These are phyloP conservation scores for Pythium periplocum DNA, from an alignment of 352 stramenopile genomes.

Conservation along the genomic window DNA sequence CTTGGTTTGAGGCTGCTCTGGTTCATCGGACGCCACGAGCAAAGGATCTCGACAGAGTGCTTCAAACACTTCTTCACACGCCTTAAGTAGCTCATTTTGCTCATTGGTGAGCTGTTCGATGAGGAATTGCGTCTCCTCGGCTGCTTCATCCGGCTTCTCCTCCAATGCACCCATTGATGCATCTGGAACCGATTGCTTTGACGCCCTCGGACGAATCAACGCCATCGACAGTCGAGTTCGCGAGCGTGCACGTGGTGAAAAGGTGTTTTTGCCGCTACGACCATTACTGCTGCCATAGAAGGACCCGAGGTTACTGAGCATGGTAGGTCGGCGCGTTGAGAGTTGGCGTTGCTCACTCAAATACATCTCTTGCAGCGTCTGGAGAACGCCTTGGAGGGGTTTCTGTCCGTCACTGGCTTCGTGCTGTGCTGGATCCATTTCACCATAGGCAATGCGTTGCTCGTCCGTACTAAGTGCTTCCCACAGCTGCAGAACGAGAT, in stretches of 20 bases:
- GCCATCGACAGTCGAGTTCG: too few species aligned
- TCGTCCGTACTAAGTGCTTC: constrained; percentile 52
- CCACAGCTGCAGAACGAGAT: constrained; percentile 41
- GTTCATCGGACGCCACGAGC: not conserved
- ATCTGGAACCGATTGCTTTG: constrained; percentile 30
- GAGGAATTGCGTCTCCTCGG: constrained; percentile 7
- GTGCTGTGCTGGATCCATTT: constrained; percentile 14
- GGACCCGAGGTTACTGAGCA: constrained; percentile 2
- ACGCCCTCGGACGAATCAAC: too few species aligned
- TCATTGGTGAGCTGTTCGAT: constrained; percentile 17
- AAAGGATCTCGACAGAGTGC: constrained; percentile 42
- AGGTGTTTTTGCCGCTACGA: too few species aligned
- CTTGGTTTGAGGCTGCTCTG: not conserved
- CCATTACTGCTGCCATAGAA: too few species aligned
- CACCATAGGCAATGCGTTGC: constrained; percentile 28
- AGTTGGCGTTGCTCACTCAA: constrained; percentile 42
- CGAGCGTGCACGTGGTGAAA: too few species aligned
- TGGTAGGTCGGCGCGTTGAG: constrained; percentile 7
- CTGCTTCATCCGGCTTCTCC: constrained; percentile 9
- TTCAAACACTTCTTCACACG: constrained; percentile 57
- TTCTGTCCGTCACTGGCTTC: constrained; percentile 8
- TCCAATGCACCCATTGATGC: constrained; percentile 32
- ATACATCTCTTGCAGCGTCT: constrained; percentile 56
- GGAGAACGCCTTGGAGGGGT: constrained; percentile 36
- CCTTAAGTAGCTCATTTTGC: constrained; percentile 26